These are phyloP conservation scores for Xerocomus cyaneibrunnescens DNA, from an alignment of 1,284 basidiomycete species.

Conservation along the genomic window DNA sequence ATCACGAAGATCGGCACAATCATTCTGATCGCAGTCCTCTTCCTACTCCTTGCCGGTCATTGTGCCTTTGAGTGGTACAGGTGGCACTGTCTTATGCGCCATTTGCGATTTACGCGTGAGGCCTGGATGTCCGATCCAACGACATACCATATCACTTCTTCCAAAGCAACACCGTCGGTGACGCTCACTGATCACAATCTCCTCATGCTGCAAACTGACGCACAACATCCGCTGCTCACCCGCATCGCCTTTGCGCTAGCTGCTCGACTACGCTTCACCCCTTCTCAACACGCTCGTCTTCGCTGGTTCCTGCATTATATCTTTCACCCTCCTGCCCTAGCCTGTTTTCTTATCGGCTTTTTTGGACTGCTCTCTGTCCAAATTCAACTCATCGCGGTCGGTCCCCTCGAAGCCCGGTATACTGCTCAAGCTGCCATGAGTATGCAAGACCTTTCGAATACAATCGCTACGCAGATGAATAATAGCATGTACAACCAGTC, in stretches of 20 bases:
- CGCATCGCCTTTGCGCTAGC: slow-evolving; percentile 59
- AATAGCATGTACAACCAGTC: slow-evolving; percentile 79
- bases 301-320: slow-evolving; percentile 88
- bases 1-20: slow-evolving; percentile 76
- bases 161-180: slow-evolving; percentile 47
- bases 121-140: slow-evolving; percentile 75
- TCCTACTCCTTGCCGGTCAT: slow-evolving; percentile 64
- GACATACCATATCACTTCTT: slow-evolving; percentile 41
- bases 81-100: slow-evolving; percentile 65
- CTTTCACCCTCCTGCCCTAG: slow-evolving; percentile 86
- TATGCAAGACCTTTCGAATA: slow-evolving; percentile 64
- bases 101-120: slow-evolving; percentile 67
- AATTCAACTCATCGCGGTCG: slow-evolving; percentile 78
- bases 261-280: slow-evolving; percentile 48
- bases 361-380: slow-evolving; percentile 89
- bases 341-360: slow-evolving; percentile 86
- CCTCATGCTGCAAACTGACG: slow-evolving; percentile 65
- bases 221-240: slow-evolving; percentile 68
- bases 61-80: slow-evolving; percentile 78
- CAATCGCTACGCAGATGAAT: slow-evolving; percentile 79
- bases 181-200: slow-evolving; percentile 72
- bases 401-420: slow-evolving; percentile 67
- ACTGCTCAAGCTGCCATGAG: slow-evolving; percentile 56
- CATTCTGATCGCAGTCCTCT: slow-evolving; percentile 61
- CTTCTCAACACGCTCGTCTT: slow-evolving; percentile 61